Percentiles rank a stretch among this genome's conserved stretches.
These are phyloP conservation scores for Acer saccharum DNA, from an alignment of 345 rosid species.

Conservation along the genomic window DNA sequence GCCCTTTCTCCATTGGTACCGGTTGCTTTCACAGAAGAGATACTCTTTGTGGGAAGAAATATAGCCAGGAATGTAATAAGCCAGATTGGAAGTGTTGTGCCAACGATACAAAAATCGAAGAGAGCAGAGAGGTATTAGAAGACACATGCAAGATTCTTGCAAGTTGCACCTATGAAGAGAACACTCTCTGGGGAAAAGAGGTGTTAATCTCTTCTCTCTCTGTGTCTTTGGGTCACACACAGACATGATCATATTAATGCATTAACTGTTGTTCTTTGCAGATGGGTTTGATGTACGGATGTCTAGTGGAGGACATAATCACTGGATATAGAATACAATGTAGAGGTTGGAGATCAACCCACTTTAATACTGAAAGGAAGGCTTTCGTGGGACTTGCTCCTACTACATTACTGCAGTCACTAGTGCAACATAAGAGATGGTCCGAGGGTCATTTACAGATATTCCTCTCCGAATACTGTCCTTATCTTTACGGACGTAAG, in stretches of 20 bases:
- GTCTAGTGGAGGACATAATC: conserved; percentile 44
- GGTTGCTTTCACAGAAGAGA: conserved; percentile 47
- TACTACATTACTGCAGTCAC: conserved; percentile 29
- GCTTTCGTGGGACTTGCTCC: conserved; percentile 49
- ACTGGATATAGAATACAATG: conserved; percentile 44
- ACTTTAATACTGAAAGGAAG: conserved; percentile 33
- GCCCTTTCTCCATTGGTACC: conserved; percentile 32
- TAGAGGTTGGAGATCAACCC: conserved; percentile 47
- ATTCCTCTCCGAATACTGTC: conserved; percentile 34
- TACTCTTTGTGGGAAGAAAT: conserved; percentile 24
- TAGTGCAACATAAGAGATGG: conserved; percentile 53
- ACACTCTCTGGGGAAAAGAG: conserved; percentile 37
- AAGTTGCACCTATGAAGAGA: conserved; percentile 31
- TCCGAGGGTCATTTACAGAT: conserved; percentile 45
- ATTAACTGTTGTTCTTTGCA: conserved; percentile 15
- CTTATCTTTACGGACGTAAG: conserved; percentile 30
- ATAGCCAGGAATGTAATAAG: background rate
- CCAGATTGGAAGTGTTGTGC: background rate
- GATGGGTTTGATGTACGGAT: conserved; percentile 48
- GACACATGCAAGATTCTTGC: conserved; percentile 29
- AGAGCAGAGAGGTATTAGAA: conserved; percentile 17
- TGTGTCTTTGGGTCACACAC: background rate
- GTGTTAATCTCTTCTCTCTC: conserved; percentile 10
- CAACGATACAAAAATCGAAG: background rate
- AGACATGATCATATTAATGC: background rate